Base-by-base conservation (phyloP, 164 flowering plant genomes). In the Hamamelis virginiana region DNA sequence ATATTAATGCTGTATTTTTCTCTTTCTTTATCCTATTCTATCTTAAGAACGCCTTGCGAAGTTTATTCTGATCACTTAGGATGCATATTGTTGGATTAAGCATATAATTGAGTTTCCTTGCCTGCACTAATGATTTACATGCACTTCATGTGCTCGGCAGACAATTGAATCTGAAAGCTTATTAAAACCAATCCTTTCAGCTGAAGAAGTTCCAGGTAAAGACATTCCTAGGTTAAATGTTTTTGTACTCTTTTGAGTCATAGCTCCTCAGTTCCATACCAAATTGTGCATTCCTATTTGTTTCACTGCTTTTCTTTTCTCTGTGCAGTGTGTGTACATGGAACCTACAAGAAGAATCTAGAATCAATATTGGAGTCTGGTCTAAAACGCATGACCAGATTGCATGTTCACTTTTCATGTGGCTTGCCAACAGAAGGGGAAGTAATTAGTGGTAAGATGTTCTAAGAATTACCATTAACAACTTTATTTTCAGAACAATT, bases 361-460 rank as follows among this genome's bases (percentile, higher is more conserved):
- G 86, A 87, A 59, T 87, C 96, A n/a, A 92, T 95, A 56, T 73
- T 92, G 81, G 75, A 83, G 65, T 82, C 84, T 59, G 98, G 97
- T 69, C 87, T 95, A 50, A 92, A 95, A 74, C 88, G 89, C 64
- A 95, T 95, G 97, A 69, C 80, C 57, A 85, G 97, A 70, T 77
- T 94, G 76, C 97, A 92, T 78, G 90, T 92, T 73, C 98, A 95
- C 78, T 95, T 95, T 81, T 82, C 96, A 21, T 79, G 88, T 69
- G 97, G 97, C 66, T 83, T 95, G 85, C 98, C 97, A 43, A 74
- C 82, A 5, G 88, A 87, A 71, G 91, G 87, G 45, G 82, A 87
- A 80, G 94, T 95, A 67, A 89, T 91, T 51, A 95, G 97, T 70
- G 98, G 98, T 89, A 82, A 75, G 81, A 50, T 45, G 25, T 8